Conservation (phyloP, 2,329 filamentous ascomycete genomes). For the Mycosphaerella sp. region DNA sequence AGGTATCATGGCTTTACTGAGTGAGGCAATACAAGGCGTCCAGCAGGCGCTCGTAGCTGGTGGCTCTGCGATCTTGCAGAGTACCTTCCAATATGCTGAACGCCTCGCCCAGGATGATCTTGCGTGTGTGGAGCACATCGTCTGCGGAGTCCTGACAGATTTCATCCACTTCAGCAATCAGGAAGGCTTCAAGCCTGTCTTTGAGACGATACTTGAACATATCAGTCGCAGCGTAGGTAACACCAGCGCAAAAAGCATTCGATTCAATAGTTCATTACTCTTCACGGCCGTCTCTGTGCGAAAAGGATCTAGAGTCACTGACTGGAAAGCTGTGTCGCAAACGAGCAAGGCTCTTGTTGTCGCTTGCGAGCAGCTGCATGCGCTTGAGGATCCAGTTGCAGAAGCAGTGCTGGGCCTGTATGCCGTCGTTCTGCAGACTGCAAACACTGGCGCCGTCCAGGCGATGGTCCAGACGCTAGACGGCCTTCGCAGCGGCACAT, state of each 20-base stretch:
- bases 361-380: constrained; percentile 11
- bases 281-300: constrained; percentile 71
- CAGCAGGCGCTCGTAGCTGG: constrained; percentile 54
- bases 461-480: constrained; percentile 61
- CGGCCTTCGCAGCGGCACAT: constrained; percentile 56
- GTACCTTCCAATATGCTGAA: constrained; percentile 37
- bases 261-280: constrained; percentile 48
- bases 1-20: constrained; percentile 86
- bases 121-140: constrained; percentile 45
- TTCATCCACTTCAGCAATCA: constrained; percentile 73
- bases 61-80: constrained; percentile 48
- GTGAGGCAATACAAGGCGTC: constrained; percentile 66
- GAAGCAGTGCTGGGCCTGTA: constrained; percentile 41
- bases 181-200: constrained; percentile 64
- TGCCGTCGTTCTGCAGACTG: constrained; percentile 64
- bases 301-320: constrained; percentile 64
- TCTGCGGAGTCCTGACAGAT: constrained; percentile 71
- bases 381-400: constrained; percentile 23
- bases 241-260: constrained; percentile 37
- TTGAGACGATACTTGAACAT: constrained; percentile 55
- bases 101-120: constrained; percentile 18
- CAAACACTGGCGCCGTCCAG: constrained; percentile 72
- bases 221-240: constrained; percentile 34
- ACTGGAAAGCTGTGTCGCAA: constrained; percentile 63
- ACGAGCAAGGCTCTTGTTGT: constrained; percentile 31